phyloP scores from a whole-genome alignment of 2,329 filamentous ascomycete genomes.

The Colletotrichum spinosum region DNA sequence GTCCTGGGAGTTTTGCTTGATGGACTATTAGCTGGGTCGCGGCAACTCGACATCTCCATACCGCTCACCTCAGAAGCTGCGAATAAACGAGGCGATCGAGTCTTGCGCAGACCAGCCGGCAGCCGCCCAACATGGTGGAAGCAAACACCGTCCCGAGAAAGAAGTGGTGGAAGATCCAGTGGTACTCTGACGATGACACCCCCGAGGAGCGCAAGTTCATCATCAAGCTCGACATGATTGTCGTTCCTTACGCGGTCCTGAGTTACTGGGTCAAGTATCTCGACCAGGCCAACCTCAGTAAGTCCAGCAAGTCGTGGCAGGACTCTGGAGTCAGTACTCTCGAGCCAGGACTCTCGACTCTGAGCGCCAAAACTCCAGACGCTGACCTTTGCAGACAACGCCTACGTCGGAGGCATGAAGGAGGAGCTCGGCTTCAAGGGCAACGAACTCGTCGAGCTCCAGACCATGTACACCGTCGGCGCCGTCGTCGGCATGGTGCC shows the following conservation, averaged over 20 bases:
- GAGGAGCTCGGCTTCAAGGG: constrained; percentile 42
- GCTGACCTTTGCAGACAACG: constrained; percentile 54
- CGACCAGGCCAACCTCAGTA: constrained; percentile 46
- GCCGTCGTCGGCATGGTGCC: constrained; percentile 44
- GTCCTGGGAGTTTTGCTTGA: background rate
- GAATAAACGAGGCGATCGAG: background rate
- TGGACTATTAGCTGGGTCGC: background rate
- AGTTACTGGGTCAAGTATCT: constrained; percentile 44
- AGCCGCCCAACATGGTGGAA: constrained; percentile 7
- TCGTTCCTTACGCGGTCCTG: constrained; percentile 48
- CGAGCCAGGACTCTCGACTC: too few relatives aligned
- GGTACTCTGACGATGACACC: constrained; percentile 62
- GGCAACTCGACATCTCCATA: background rate
- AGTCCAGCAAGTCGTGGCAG: background rate
- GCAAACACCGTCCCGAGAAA: constrained; percentile 22
- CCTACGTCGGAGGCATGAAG: constrained; percentile 45
- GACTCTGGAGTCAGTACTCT: too few relatives aligned
- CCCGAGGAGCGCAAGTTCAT: constrained; percentile 53
- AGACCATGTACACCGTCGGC: constrained; percentile 43
- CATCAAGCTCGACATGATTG: constrained; percentile 55
- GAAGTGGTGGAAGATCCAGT: constrained; percentile 55
- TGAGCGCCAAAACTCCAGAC: constrained; percentile 52
- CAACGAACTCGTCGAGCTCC: constrained; percentile 43
- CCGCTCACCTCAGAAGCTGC: too few relatives aligned
- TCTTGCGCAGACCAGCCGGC: background rate